phyloP scores from a whole-genome alignment of 257 asterid species.

The Catharanthus roseus region DNA sequence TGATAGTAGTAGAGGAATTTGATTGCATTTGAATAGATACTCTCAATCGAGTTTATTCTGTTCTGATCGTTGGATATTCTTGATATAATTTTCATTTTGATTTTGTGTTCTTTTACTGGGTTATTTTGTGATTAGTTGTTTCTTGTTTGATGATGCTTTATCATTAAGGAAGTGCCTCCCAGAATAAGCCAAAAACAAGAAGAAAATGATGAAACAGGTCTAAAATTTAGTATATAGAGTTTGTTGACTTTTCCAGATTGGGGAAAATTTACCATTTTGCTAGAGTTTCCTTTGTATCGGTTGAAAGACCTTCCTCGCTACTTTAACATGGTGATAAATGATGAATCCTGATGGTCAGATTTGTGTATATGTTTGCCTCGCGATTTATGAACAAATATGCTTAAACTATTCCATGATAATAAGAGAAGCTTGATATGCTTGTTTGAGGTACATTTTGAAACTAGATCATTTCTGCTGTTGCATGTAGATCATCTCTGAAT shows the following conservation, averaged over 20 bases:
- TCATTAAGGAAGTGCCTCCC: too few species aligned
- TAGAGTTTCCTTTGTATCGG: background rate
- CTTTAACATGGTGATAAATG: background rate
- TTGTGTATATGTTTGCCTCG: background rate
- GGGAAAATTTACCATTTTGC: background rate
- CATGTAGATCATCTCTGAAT: too few species aligned
- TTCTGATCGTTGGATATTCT: background rate
- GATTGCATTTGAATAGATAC: background rate
- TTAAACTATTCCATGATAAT: background rate
- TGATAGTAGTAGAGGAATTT: background rate
- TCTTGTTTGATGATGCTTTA: background rate
- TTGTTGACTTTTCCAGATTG: background rate
- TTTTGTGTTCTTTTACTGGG: too few species aligned
- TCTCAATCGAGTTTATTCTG: background rate
- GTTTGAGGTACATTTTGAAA: background rate
- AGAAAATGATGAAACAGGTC: background rate
- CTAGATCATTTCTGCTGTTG: background rate
- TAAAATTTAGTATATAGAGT: background rate
- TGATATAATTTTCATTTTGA: background rate
- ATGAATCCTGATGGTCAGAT: background rate
- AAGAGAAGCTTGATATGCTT: background rate
- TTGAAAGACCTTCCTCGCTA: background rate
- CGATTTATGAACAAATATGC: background rate
- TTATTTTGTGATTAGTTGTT: background rate
- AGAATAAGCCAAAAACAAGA: background rate